Conservation (phyloP, 768 basidiomycete genomes). For the Trametes cinnabarina region DNA sequence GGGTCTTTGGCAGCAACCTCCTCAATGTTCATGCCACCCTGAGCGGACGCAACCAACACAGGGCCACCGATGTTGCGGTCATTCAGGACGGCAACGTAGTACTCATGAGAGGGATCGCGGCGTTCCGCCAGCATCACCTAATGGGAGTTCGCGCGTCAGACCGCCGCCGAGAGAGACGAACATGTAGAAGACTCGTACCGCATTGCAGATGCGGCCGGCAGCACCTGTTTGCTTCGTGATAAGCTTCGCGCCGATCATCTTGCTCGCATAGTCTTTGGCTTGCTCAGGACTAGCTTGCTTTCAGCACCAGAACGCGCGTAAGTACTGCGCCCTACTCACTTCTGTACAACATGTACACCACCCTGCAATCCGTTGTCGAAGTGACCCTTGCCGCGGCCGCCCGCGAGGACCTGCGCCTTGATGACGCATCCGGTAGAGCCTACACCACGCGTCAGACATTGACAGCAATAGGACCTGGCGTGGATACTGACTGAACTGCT, state of each 20-base stretch:
- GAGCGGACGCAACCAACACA: conserved; percentile 89
- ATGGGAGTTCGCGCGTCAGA: neutral
- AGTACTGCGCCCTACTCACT: conserved; percentile 42
- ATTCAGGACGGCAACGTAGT: conserved; percentile 96
- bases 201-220: conserved; percentile 89
- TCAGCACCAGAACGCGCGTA: neutral
- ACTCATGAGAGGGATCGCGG: conserved; percentile 90
- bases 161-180: neutral
- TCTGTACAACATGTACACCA: conserved; percentile 92
- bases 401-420: conserved; percentile 98
- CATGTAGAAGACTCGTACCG: conserved; percentile 51
- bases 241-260: conserved; percentile 94
- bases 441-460: conserved; percentile 29
- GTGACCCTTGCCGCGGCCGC: conserved; percentile 96
- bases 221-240: conserved; percentile 99
- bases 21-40: conserved; percentile 99
- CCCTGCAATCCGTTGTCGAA: conserved; percentile 97
- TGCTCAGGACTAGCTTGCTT: conserved; percentile 64
- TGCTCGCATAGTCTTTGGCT: conserved; percentile 79
- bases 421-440: conserved; percentile 83
- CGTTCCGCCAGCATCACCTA: conserved; percentile 99
- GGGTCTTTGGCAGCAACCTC: conserved; percentile 98
- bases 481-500: conserved; percentile 70
- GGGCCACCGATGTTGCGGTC: conserved; percentile 88
- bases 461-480: neutral